Evolutionary conservation across 805 yeast genomes (phyloP), one percentile per base, ranked within the genome.

Genomic region (Candida silvatica): DNA sequence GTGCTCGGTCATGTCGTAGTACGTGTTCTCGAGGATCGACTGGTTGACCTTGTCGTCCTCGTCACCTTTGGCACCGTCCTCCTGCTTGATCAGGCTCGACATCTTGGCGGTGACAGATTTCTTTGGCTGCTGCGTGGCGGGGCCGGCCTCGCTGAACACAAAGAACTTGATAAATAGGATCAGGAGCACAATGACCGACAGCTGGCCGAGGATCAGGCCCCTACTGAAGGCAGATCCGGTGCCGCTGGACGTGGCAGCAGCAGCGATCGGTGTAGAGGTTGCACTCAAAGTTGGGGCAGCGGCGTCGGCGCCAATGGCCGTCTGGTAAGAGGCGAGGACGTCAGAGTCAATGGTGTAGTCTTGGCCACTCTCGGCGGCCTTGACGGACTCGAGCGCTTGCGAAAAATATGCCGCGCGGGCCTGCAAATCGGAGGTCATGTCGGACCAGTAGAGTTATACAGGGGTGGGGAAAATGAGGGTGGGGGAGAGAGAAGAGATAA

Each of bases 1-100:
- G 54, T 92, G 98, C 18, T 76, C 77, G 31, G 78, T 77, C 2
- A 92, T 97, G 50, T 92, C 83, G 57, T 92, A 92, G 52, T 86
- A 86, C 0, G 97, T 87, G 48, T 87, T 88, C 43, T 90, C 97
- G 27, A 92, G 62, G 16, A 92, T 84, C 24, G 12, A 22, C 1
- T 74, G 36, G 5, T 23, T 28, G 12, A 39, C 29, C 20, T 40
- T 20, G 25, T 35, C 17, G 28, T 45, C 37, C 19, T 34, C 33
- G 17, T 43, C 40, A 3, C 27, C 28, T 23, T 23, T 34, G 3
- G 12, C 20, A 11, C 31, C 24, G 35, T 12, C 40, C 28, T 17
- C 39, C 33, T 25, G 34, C 32, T 36, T 32, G 14, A 23, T 38
- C 17, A 32, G 37, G 16, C 37, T 37, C 4, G 37, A 36, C 32